Evolutionary conservation across 768 basidiomycete genomes (phyloP).

Genomic region (Coprinopsis cinerea): DNA sequence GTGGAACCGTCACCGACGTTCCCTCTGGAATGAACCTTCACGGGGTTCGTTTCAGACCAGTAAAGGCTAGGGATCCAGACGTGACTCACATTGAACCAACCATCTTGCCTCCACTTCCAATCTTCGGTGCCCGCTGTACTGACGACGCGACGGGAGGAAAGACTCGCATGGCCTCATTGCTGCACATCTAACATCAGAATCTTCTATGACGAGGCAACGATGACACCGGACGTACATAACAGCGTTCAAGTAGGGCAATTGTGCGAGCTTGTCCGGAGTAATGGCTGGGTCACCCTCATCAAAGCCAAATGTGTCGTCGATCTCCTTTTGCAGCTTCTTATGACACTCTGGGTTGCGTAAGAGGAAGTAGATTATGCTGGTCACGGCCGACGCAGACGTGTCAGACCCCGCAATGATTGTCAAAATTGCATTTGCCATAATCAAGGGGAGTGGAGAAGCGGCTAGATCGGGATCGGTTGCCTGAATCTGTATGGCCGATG

Average conservation of each 20-base stretch:
- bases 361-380: constrained; percentile 23
- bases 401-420: constrained; percentile 30
- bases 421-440: constrained; percentile 18
- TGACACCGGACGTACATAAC: constrained; percentile 24
- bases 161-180: constrained; percentile 32
- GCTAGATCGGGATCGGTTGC: constrained; percentile 13
- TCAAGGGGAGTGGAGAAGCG: constrained; percentile 13
- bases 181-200: not conserved
- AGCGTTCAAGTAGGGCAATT: constrained; percentile 26
- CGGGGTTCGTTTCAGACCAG: not conserved
- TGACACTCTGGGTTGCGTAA: constrained; percentile 19
- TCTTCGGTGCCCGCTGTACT: constrained; percentile 25
- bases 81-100: constrained; percentile 15
- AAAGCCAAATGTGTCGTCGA: constrained; percentile 18
- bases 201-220: not conserved
- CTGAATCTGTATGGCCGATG: constrained; percentile 13
- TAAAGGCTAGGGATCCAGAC: not conserved
- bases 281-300: constrained; percentile 14
- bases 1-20: constrained; percentile 30
- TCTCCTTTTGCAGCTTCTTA: constrained; percentile 21
- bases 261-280: constrained; percentile 17
- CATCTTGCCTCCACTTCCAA: constrained; percentile 25
- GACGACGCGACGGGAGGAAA: constrained; percentile 29
- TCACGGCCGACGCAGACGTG: constrained; percentile 22
- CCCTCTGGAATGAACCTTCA: constrained; percentile 35